These are phyloP conservation scores for Brasilioporus rufonigricans DNA, from an alignment of 768 basidiomycete species.

Conservation along the genomic window DNA sequence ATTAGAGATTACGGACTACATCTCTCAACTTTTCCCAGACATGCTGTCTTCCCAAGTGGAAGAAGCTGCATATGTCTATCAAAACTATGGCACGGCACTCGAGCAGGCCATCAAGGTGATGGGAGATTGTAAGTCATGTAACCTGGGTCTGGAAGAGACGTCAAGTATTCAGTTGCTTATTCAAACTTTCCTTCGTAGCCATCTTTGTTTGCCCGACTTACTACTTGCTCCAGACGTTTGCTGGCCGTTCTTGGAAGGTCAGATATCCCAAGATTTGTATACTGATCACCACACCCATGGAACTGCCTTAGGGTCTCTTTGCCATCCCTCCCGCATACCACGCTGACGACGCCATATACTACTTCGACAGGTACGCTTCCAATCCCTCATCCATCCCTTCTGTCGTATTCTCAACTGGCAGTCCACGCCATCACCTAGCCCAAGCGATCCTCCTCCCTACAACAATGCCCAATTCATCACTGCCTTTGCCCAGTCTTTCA, in stretches of 20 bases:
- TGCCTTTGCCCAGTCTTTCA: slow-evolving; percentile 28
- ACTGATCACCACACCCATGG: background rate
- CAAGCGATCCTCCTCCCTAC: slow-evolving; percentile 9
- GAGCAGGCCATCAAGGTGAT: slow-evolving; percentile 36
- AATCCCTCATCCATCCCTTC: background rate
- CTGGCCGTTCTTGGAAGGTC: slow-evolving; percentile 34
- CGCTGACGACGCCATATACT: slow-evolving; percentile 37
- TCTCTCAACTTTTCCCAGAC: slow-evolving; percentile 41
- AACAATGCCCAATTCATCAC: slow-evolving; percentile 29
- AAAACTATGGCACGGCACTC: slow-evolving; percentile 28
- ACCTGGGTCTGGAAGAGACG: background rate
- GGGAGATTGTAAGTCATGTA: slow-evolving; percentile 38
- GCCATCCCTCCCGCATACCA: slow-evolving; percentile 30
- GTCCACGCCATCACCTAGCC: no score
- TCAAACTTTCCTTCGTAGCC: slow-evolving; percentile 15
- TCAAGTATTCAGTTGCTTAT: background rate
- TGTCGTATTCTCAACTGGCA: background rate
- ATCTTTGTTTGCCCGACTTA: slow-evolving; percentile 38
- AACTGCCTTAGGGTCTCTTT: slow-evolving; percentile 26
- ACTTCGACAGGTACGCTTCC: slow-evolving; percentile 32
- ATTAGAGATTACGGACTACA: slow-evolving; percentile 14
- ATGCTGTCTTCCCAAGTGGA: slow-evolving; percentile 28
- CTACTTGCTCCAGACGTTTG: slow-evolving; percentile 30
- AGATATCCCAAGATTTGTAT: slow-evolving; percentile 19
- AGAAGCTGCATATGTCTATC: slow-evolving; percentile 30